These are phyloP conservation scores for Boletus sp. DNA, from an alignment of 1,284 basidiomycete species.

Conservation along the genomic window DNA sequence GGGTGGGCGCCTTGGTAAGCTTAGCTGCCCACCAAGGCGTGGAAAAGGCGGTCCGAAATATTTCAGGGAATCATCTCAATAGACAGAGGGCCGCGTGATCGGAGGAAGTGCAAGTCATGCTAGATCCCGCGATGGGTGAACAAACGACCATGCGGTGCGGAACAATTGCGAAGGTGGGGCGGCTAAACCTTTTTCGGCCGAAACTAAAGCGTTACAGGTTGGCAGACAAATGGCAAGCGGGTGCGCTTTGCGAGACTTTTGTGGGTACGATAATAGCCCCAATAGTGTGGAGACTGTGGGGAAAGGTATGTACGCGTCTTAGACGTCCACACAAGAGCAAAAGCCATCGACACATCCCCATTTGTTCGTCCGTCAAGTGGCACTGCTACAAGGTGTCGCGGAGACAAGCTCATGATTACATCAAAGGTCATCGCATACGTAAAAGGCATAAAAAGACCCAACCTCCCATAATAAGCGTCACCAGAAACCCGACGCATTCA, in stretches of 20 bases:
- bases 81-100: no score
- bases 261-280: not conserved
- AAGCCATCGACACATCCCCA: not conserved
- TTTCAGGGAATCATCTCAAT: no score
- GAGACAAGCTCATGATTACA: slow-evolving; percentile 6
- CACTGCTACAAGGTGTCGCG: no score
- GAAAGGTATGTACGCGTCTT: not conserved
- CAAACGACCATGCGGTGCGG: not conserved
- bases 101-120: no score
- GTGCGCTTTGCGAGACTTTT: no score
- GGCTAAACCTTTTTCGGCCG: not conserved
- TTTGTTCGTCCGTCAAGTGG: no score
- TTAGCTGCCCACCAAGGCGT: not conserved
- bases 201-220: not conserved
- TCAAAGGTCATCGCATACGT: slow-evolving; percentile 15
- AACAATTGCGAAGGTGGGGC: not conserved
- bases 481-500: not conserved
- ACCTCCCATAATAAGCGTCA: not conserved
- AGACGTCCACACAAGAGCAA: not conserved
- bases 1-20: not conserved
- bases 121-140: no score
- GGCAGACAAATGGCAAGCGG: not conserved
- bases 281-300: not conserved
- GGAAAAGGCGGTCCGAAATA: not conserved
- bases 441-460: slow-evolving; percentile 6